Evolutionary conservation across 179 eudicot genomes (phyloP).

Genomic region (Patellifolia procumbens): DNA sequence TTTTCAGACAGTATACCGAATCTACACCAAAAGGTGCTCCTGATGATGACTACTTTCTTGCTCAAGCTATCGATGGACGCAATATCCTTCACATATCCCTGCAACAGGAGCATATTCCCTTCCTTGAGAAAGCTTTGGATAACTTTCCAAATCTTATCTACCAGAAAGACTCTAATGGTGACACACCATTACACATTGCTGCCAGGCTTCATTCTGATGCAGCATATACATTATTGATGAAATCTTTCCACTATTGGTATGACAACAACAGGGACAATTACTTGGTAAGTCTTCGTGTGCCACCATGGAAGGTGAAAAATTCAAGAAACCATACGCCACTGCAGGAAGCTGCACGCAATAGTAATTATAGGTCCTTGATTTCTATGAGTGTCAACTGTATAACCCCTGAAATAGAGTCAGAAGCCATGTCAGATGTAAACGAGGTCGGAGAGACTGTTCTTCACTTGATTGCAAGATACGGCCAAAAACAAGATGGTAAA

Average conservation of each 20-base stretch:
- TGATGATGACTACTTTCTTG: neutral
- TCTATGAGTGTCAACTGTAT: too few species aligned
- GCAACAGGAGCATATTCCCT: neutral
- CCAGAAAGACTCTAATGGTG: slow-evolving; percentile 16
- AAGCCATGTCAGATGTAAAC: neutral
- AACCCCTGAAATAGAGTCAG: neutral
- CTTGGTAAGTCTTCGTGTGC: neutral
- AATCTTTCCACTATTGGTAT: neutral
- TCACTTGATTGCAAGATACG: slow-evolving; percentile 2
- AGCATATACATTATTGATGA: neutral
- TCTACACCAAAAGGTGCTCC: neutral
- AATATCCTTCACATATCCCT: slow-evolving; percentile 20
- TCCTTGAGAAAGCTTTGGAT: neutral
- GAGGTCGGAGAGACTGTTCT: neutral
- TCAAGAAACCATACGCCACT: slow-evolving; percentile 2
- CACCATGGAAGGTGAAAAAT: slow-evolving; percentile 17
- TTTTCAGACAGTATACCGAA: neutral
- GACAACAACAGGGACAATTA: too few species aligned
- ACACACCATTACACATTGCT: slow-evolving; percentile 22
- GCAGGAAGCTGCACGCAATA: neutral
- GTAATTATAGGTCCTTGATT: neutral
- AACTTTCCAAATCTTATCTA: slow-evolving; percentile 9
- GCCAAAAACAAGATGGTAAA: neutral
- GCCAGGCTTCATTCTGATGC: neutral
- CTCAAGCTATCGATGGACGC: slow-evolving; percentile 19